Percentiles rank a stretch among this genome's conserved stretches.
Conservation (phyloP, 2,329 filamentous ascomycete genomes). For the Fusarium praegraminearum region DNA sequence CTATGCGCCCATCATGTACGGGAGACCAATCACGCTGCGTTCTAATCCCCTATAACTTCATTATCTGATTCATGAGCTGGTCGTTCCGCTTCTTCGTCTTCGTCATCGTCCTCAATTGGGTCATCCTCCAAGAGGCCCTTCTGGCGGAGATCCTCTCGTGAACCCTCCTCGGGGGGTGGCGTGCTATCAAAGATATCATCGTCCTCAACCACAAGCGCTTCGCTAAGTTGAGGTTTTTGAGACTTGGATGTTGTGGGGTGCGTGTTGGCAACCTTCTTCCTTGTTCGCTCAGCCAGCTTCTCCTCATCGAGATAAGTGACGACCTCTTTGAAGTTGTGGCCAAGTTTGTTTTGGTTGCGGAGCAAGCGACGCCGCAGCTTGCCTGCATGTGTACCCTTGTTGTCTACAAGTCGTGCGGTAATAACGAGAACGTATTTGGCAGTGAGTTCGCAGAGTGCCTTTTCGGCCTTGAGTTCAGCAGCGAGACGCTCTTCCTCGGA, state of each 20-base stretch:
- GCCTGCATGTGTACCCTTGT: conserved; percentile 67
- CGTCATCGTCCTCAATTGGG: conserved; percentile 53
- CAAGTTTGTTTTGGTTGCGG: conserved; percentile 83
- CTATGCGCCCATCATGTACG: conserved; percentile 28
- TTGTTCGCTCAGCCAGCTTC: conserved; percentile 62
- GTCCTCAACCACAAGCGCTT: conserved; percentile 60
- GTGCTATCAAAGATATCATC: conserved; percentile 62
- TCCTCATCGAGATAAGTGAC: conserved; percentile 81
- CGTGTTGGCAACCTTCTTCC: conserved; percentile 54
- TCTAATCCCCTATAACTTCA: conserved; percentile 60
- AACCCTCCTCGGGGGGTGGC: conserved; percentile 68
- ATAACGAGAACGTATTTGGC: conserved; percentile 87
- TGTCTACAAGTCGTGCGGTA: conserved; percentile 79
- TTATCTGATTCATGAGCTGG: conserved; percentile 57
- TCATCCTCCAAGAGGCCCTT: conserved; percentile 68
- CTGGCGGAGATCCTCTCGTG: conserved; percentile 66
- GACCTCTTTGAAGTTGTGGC: conserved; percentile 87
- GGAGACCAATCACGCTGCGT: conserved; percentile 11
- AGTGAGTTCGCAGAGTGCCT: conserved; percentile 85
- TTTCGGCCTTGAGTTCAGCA: conserved; percentile 80
- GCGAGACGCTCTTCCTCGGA: conserved; percentile 70
- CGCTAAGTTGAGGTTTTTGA: conserved; percentile 54
- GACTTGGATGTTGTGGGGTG: conserved; percentile 41
- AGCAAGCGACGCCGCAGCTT: conserved; percentile 78
- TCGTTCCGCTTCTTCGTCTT: conserved; percentile 48